Conservation (phyloP, 2,329 filamentous ascomycete genomes). For the Elsinoe ampelina region DNA sequence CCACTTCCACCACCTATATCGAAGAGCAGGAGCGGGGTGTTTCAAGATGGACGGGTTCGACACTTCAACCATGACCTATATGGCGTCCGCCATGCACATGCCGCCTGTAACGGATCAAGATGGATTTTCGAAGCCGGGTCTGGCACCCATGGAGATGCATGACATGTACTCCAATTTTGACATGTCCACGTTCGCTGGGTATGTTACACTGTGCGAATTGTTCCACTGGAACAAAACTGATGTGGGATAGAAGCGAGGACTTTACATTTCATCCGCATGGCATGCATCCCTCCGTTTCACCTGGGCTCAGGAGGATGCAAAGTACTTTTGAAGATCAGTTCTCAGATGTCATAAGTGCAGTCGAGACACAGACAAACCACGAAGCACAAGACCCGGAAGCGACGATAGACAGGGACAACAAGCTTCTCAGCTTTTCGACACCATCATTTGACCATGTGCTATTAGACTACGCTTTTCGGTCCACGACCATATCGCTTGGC, state of each 20-base stretch:
- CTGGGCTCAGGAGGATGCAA: conserved; percentile 42
- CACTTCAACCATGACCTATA: conserved; percentile 53
- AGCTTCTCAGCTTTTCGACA: conserved; percentile 43
- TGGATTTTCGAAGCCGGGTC: conserved; percentile 36
- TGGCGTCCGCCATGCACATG: conserved; percentile 49
- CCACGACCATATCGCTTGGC: conserved; percentile 56
- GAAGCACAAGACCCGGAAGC: conserved; percentile 31
- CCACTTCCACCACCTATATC: neutral
- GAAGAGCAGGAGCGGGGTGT: neutral
- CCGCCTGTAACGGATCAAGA: conserved; percentile 40
- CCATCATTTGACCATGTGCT: conserved; percentile 47
- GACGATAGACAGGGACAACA: conserved; percentile 41
- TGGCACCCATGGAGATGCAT: conserved; percentile 45
- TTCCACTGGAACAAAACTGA: conserved; percentile 23
- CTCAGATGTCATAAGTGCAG: conserved; percentile 40
- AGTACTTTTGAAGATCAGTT: conserved; percentile 42
- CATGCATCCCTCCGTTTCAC: conserved; percentile 30
- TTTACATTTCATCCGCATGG: conserved; percentile 18
- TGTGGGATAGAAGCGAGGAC: conserved; percentile 2
- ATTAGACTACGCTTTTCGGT: conserved; percentile 56
- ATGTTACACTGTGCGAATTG: conserved; percentile 21
- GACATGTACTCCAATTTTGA: conserved; percentile 53
- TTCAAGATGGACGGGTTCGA: conserved; percentile 47
- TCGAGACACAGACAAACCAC: conserved; percentile 26
- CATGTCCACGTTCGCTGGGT: conserved; percentile 53